Percentiles rank a stretch among this genome's conserved stretches.
Evolutionary conservation across 805 yeast species (phyloP).

Genomic region (Helenozyma baotianmanensis): DNA sequence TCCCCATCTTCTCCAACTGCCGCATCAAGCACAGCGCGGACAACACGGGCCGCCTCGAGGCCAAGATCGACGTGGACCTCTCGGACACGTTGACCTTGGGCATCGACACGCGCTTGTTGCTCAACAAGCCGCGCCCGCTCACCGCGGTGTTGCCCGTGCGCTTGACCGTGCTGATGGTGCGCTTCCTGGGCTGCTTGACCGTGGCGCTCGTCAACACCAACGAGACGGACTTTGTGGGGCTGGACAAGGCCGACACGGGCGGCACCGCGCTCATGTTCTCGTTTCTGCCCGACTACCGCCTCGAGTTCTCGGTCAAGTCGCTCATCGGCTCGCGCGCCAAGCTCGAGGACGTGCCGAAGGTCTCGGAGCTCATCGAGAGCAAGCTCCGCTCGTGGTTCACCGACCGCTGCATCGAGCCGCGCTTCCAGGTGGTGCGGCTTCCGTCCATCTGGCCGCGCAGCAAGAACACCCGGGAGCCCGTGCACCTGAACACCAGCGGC

Average conservation of each 20-base stretch:
- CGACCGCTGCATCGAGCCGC: conserved; percentile 90
- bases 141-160: conserved; percentile 86
- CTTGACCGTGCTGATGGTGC: conserved; percentile 78
- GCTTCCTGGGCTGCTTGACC: conserved; percentile 86
- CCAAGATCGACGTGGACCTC: conserved; percentile 85
- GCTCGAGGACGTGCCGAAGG: conserved; percentile 88
- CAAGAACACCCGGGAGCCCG: conserved; percentile 35
- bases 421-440: conserved; percentile 76
- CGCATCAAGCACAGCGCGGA: conserved; percentile 62
- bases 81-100: conserved; percentile 85
- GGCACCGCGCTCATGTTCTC: conserved; percentile 82
- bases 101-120: conserved; percentile 69
- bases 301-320: conserved; percentile 85
- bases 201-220: conserved; percentile 58
- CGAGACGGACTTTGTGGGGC: conserved; percentile 27
- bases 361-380: conserved; percentile 77
- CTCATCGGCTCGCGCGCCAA: conserved; percentile 90
- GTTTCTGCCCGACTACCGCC: conserved; percentile 83
- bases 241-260: conserved; percentile 11
- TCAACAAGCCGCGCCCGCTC: conserved; percentile 78
- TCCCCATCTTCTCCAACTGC: conserved; percentile 92
- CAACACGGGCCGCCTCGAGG: conserved; percentile 58
- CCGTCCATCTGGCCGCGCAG: conserved; percentile 83
- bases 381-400: conserved; percentile 83
- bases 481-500: conserved; percentile 14